A percentile compares a stretch with the other conserved stretches of the same genome.
Conservation (phyloP, 2,329 filamentous ascomycete genomes). For the Hawksworthiomyces lignivorus region DNA sequence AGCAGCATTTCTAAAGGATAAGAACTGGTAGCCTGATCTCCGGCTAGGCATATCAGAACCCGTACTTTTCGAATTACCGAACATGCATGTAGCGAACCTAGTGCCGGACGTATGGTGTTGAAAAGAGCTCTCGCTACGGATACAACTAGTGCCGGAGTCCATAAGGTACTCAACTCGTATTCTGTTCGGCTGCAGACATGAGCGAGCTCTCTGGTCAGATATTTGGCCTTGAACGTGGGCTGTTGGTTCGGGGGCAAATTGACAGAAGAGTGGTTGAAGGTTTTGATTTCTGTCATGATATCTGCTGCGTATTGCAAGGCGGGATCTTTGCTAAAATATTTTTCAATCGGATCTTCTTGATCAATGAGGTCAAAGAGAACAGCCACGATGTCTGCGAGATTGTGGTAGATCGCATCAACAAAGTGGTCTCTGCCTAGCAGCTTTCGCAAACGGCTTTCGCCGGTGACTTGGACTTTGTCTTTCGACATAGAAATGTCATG, state of each 20-base stretch:
- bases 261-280: slow-evolving; percentile 56
- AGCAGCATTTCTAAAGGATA: slow-evolving; percentile 90
- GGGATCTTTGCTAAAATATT: slow-evolving; percentile 52
- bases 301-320: slow-evolving; percentile 53
- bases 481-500: slow-evolving; percentile 54
- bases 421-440: slow-evolving; percentile 62
- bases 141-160: slow-evolving; percentile 67
- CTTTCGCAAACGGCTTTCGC: slow-evolving; percentile 60
- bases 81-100: slow-evolving; percentile 82
- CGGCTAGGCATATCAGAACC: slow-evolving; percentile 71
- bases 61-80: slow-evolving; percentile 80
- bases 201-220: slow-evolving; percentile 66
- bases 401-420: slow-evolving; percentile 52
- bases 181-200: slow-evolving; percentile 68
- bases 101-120: slow-evolving; percentile 69
- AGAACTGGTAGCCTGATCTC: slow-evolving; percentile 60
- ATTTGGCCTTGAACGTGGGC: slow-evolving; percentile 74
- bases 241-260: slow-evolving; percentile 72
- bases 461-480: slow-evolving; percentile 39
- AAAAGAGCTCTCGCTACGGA: slow-evolving; percentile 71
- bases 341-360: slow-evolving; percentile 67
- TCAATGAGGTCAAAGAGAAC: slow-evolving; percentile 70
- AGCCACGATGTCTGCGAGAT: slow-evolving; percentile 71
- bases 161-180: slow-evolving; percentile 57
- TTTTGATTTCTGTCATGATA: slow-evolving; percentile 61